Base-by-base conservation (phyloP, 148 eudicot species). In the Pouteria glomerata region DNA sequence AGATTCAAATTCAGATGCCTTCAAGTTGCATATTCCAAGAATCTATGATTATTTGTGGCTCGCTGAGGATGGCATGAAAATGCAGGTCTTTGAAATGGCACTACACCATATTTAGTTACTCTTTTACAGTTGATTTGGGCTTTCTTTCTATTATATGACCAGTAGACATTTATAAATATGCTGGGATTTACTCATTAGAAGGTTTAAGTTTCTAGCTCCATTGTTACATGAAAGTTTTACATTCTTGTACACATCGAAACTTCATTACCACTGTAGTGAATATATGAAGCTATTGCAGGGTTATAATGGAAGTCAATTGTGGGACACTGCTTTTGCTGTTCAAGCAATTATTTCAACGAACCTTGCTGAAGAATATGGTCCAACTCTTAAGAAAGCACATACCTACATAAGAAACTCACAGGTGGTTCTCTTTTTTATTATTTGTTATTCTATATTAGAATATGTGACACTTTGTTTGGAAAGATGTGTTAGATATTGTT, bases 31-130 rank as follows among this genome's bases (percentile, higher is more conserved):
- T 81, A 85, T 96, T 81, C 97, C 99, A 45, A 84, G 99, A 80
- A 70, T 96, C 33, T 62, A 76, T 68, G 99, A 96, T 81, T 96
- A 78, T 77, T 87, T 96, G 58, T 96, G 99, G 99, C 63, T 96
- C 80, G 99, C 99, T 71, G 99, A 96, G 81, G 99, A 96, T 73
- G 99, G 99, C 79, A 92, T 96, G 97, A 96, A 96, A 79, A 96
- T 96, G 97, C 99, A 96, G 99, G 99, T 87, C 44, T 39, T 45
- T 30, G 30, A 68, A n/a, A n/a, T 72, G 63, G 51, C 13, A 10
- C 11, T n/a, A 27, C 35, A 47, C 67, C 21, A 18, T 76, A 26
- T 66, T 72, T 45, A 34, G n/a, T 19, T 56, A 56, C 48, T 47
- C 23, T n/a, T n/a, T n/a, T n/a, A n/a, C n/a, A n/a, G n/a, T n/a